These are phyloP conservation scores for Musa balbisiana DNA, from an alignment of 202 grass and related monocot genomes.

Conservation along the genomic window DNA sequence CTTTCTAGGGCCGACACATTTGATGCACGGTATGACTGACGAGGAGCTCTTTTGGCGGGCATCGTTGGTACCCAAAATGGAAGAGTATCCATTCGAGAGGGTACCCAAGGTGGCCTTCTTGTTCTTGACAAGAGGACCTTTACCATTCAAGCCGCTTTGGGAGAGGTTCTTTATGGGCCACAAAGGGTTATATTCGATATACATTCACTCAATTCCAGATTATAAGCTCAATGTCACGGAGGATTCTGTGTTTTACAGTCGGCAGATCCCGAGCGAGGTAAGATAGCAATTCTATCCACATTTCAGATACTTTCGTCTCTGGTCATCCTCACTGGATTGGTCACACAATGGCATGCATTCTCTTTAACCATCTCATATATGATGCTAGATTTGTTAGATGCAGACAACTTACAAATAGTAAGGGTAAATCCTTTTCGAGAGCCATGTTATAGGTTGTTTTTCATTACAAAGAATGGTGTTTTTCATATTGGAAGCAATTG, in stretches of 20 bases:
- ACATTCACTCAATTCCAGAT: conserved; percentile 71
- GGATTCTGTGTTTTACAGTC: conserved; percentile 59
- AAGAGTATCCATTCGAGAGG: conserved; percentile 72
- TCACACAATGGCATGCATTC: not conserved
- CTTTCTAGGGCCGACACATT: conserved; percentile 49
- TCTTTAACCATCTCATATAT: not conserved
- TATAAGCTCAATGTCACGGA: conserved; percentile 83
- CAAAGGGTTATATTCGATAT: conserved; percentile 67
- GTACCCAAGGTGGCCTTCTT: conserved; percentile 96
- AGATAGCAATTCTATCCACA: not conserved
- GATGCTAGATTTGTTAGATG: too few species aligned
- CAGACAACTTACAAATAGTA: too few species aligned
- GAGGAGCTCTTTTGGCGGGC: conserved; percentile 81
- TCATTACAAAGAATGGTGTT: too few species aligned
- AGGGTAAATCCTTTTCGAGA: too few species aligned
- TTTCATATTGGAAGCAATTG: too few species aligned
- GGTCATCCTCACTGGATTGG: not conserved
- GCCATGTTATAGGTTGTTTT: too few species aligned
- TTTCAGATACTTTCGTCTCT: conserved; percentile 14
- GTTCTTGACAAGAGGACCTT: conserved; percentile 65
- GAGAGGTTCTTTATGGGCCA: conserved; percentile 58
- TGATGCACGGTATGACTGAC: conserved; percentile 81
- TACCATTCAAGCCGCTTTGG: conserved; percentile 69
- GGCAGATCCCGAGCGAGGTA: conserved; percentile 91
- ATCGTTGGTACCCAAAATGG: conserved; percentile 52